These are phyloP conservation scores for Psilocybe sp. DNA, from an alignment of 768 basidiomycete species.

Conservation along the genomic window DNA sequence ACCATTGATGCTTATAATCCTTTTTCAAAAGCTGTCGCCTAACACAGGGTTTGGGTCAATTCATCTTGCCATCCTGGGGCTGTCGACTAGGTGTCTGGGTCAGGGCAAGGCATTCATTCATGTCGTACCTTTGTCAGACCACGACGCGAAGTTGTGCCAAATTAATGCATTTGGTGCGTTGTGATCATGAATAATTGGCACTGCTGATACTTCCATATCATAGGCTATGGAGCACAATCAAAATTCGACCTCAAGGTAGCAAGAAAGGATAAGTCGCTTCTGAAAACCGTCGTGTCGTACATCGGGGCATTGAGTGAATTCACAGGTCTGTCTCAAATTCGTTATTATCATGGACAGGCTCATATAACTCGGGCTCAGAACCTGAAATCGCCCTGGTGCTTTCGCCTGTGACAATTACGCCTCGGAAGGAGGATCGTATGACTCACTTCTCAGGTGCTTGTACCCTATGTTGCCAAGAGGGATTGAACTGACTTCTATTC, in stretches of 20 bases:
- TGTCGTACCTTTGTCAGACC: conserved; percentile 64
- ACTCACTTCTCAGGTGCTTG: conserved; percentile 52
- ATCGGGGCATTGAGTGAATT: conserved; percentile 72
- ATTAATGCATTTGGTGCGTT: conserved; percentile 51
- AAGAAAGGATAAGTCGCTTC: conserved; percentile 54
- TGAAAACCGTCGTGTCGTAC: conserved; percentile 63
- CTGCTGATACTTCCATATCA: neutral
- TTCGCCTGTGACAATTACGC: conserved; percentile 60
- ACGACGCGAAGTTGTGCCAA: conserved; percentile 56
- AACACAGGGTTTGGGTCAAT: conserved; percentile 83
- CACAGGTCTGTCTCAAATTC: conserved; percentile 40
- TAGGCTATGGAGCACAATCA: conserved; percentile 51
- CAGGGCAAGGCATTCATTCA: conserved; percentile 53
- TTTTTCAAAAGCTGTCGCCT: conserved; percentile 42
- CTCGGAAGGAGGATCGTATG: conserved; percentile 55
- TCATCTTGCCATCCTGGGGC: conserved; percentile 72
- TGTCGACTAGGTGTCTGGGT: conserved; percentile 72
- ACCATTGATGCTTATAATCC: neutral
- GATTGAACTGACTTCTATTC: conserved; percentile 1
- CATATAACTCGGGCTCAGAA: conserved; percentile 35
- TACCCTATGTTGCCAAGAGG: neutral
- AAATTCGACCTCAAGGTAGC: conserved; percentile 60
- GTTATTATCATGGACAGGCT: neutral
- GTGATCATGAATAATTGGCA: neutral
- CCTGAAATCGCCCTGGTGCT: conserved; percentile 71